phyloP scores from a whole-genome alignment of 108 stramenopile genomes.

The Cyclotella kingstonii region DNA sequence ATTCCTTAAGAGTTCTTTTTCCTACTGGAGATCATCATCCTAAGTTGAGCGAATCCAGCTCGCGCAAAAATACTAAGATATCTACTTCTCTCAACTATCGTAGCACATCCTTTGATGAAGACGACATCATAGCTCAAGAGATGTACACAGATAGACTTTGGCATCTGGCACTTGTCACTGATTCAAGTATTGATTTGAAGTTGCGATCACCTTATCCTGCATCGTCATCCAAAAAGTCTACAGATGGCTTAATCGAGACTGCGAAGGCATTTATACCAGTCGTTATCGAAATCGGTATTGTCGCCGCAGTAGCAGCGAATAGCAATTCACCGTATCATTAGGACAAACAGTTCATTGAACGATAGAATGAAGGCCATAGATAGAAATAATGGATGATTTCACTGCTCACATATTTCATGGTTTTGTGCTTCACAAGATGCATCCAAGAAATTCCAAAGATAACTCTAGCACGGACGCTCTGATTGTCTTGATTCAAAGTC shows the following conservation, averaged over 20 bases:
- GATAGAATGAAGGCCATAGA: too few species aligned
- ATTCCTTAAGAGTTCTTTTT: neutral
- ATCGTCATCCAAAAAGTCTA: neutral
- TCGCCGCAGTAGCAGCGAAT: slow-evolving; percentile 10
- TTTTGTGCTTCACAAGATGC: too few species aligned
- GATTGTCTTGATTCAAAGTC: too few species aligned
- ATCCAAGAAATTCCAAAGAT: too few species aligned
- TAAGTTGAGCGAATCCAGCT: neutral
- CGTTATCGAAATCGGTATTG: slow-evolving; percentile 18
- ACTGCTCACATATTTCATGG: too few species aligned
- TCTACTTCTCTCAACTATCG: neutral
- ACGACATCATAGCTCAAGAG: slow-evolving; percentile 1
- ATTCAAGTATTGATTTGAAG: neutral
- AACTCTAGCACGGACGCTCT: too few species aligned
- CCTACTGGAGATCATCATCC: neutral
- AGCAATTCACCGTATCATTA: too few species aligned
- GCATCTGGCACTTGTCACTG: slow-evolving; percentile 13
- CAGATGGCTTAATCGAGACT: slow-evolving; percentile 20
- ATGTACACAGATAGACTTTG: slow-evolving; percentile 17
- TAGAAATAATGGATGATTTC: too few species aligned
- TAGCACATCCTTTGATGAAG: slow-evolving; percentile 2
- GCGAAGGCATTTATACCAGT: slow-evolving; percentile 33
- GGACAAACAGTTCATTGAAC: too few species aligned
- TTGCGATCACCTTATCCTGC: neutral
- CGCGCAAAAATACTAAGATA: neutral